Evolutionary conservation across 495 filamentous ascomycete genomes (phyloP).

Genomic region (Corynascus novoguineensis): DNA sequence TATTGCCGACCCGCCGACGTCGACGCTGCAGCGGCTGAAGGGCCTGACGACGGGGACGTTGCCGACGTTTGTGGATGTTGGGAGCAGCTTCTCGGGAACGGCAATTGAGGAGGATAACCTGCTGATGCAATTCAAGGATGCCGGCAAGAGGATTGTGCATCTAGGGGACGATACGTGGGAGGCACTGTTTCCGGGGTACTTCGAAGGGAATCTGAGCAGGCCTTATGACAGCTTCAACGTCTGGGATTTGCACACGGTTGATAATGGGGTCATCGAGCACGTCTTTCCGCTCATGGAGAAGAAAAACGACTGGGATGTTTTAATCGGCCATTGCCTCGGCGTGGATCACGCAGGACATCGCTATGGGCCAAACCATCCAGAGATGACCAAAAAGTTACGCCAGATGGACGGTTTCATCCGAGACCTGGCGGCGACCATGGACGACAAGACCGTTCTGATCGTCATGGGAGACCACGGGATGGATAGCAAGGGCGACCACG

Average conservation of each 20-base stretch:
- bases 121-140: slow-evolving; percentile 70
- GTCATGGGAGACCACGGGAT: slow-evolving; percentile 99
- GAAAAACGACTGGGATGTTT: slow-evolving; percentile 74
- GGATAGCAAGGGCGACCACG: slow-evolving; percentile 95
- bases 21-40: slow-evolving; percentile 87
- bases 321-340: slow-evolving; percentile 88
- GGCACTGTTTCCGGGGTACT: slow-evolving; percentile 83
- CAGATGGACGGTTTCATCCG: slow-evolving; percentile 85
- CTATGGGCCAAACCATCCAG: slow-evolving; percentile 87
- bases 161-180: slow-evolving; percentile 97
- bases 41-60: slow-evolving; percentile 92
- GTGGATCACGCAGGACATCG: slow-evolving; percentile 97
- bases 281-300: slow-evolving; percentile 77
- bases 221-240: slow-evolving; percentile 97
- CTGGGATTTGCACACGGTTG: slow-evolving; percentile 94
- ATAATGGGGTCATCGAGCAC: slow-evolving; percentile 91
- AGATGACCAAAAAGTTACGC: slow-evolving; percentile 81
- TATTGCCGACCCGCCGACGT: slow-evolving; percentile 93
- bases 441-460: slow-evolving; percentile 81
- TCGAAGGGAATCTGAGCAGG: slow-evolving; percentile 73
- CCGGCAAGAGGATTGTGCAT: slow-evolving; percentile 82
- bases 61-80: slow-evolving; percentile 88
- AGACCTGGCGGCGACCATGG: slow-evolving; percentile 63
- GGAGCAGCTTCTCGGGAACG: slow-evolving; percentile 91
- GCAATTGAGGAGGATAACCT: slow-evolving; percentile 98